Evolutionary conservation across 257 asterid species (phyloP), one percentile per base, ranked within the genome.

Genomic region (Solanum appendiculatum): DNA sequence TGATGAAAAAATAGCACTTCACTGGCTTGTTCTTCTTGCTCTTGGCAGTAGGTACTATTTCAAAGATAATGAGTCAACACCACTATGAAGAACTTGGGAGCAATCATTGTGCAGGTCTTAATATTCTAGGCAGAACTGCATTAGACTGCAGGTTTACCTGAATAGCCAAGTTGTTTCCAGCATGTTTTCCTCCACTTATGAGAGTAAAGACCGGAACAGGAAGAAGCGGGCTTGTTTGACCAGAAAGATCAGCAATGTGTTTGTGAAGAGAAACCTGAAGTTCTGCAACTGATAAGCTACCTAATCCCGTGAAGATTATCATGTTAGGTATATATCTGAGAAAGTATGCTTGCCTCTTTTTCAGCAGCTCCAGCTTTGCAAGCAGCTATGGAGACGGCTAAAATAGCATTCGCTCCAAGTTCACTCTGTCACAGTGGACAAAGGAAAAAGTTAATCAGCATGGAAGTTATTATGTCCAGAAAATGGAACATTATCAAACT

Each of bases 341-440:
- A 39, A 51, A 69, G 77, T 72, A 64, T 86, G 72, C 91, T 72
- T 92, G 88, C 99, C 99, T 97, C 99, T 88, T 94, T 97, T 89
- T 96, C 98, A 89, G 99, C 98, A 68, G 99, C 99, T 56, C 99
- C 99, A 85, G 99, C 99, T 93, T 93, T 96, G 94, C 99, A 96
- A 89, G 99, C 98, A 77, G 99, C 99, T 92, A 97, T 93, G 73
- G 99, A 97, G 73, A 97, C 99, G 25, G 99, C 99, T 86, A 97
- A 89, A 92, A 96, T 91, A 84, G 99, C 99, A 93, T 97, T 97
- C 56, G 94, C 99, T 85, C 99, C 99, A 89, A 97, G 97, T 86
- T 97, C 99, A 80, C 98, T 93, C 99, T 97, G 89, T 82, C 85
- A 90, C 85, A 58, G 78, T 68, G 86, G 60, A 89, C 34, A 87